Evolutionary conservation across 106 monocot genomes (phyloP).

Genomic region (Gastrodia elata): DNA sequence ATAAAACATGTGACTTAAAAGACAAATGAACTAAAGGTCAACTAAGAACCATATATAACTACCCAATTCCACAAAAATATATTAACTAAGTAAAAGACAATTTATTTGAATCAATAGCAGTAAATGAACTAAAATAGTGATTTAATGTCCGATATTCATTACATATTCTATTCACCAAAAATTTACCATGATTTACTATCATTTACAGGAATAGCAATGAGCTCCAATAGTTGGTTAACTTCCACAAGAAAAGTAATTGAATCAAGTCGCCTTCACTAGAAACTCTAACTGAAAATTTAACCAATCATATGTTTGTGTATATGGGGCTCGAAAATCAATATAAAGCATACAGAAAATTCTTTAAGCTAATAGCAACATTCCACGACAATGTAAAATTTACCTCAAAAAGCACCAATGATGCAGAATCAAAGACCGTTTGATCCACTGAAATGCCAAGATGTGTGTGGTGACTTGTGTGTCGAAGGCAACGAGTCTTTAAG

Average conservation of each 20-base stretch:
- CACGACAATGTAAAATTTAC: slow-evolving; percentile 30
- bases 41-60: background rate
- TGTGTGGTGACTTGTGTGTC: no score
- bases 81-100: background rate
- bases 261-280: background rate
- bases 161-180: background rate
- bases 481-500: no score
- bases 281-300: background rate
- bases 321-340: background rate
- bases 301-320: background rate
- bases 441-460: slow-evolving; percentile 60
- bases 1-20: background rate
- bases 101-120: background rate
- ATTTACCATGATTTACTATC: background rate
- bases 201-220: background rate
- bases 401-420: slow-evolving; percentile 45
- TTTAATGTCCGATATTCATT: background rate
- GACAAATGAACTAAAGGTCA: background rate
- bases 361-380: background rate
- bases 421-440: slow-evolving; percentile 72
- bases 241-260: background rate
- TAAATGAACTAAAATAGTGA: background rate
- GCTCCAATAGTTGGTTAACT: background rate
- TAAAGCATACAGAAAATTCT: background rate
- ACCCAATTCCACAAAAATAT: background rate